Evolutionary conservation across 352 stramenopile species (phyloP), one percentile per base, ranked within the genome.

Genomic region (Pythium phragmitis): DNA sequence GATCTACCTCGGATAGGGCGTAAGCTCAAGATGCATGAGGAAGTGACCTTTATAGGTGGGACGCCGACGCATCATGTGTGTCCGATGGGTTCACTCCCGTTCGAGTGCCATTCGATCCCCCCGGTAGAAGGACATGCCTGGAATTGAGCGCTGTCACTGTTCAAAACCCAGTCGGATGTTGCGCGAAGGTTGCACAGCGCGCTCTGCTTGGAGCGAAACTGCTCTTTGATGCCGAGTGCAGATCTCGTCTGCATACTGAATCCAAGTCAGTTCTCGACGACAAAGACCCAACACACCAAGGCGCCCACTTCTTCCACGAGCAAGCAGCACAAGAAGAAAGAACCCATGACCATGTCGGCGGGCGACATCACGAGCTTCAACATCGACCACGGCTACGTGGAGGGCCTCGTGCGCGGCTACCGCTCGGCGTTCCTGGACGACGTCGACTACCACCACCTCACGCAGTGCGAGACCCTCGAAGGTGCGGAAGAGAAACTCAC

Each of bases 321-420:
- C 51, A 41, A 11, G 23, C 16, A 37, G 16, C 51, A 43, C 9
- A 46, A 46, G 12, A 55, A 26, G 33, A 13, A 54, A 54, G 39
- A 21, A 30, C 26, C 26, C 26, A 30, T 65, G 79, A 78, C 88
- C 51, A 60, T 78, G 37, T 51, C 77, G n/a, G 82, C 94, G 46
- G 96, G 96, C 34, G 87, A 92, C 63, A 92, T 99, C 71, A 75
- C 84, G 60, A 97, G 86, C 39, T 99, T 99, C 79, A 99, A 99
- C 80, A 97, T 99, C 65, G 87, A 98, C 66, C 93, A 99, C 84
- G 97, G 96, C 55, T 99, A 99, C 78, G 75, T 97, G 39, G 98
- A 99, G 73, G 96, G 93, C 11, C 79, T 99, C 52, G 88, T 99
- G 64, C 94, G 97, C 52, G 98, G 98, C 56, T 98, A 98, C 79